Evolutionary conservation across 2,329 filamentous ascomycete species (phyloP).

Genomic region (Clarireedia monteithiana): DNA sequence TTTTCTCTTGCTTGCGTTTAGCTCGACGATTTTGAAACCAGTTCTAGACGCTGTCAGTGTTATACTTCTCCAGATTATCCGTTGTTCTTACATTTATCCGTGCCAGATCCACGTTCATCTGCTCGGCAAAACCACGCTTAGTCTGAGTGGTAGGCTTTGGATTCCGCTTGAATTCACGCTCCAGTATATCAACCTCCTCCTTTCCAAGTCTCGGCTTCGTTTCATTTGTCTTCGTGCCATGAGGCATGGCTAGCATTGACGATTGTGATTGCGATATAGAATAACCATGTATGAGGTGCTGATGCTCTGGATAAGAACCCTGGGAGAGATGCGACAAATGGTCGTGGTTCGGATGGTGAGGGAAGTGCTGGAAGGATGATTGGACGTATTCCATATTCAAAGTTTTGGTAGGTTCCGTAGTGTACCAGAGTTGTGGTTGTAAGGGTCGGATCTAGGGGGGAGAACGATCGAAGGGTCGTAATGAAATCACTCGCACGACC

Average conservation of each 20-base stretch:
- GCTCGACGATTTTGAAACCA: conserved; percentile 63
- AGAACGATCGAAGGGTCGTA: background rate
- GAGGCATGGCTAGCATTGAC: conserved; percentile 28
- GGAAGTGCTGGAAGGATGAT: conserved; percentile 8
- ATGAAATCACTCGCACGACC: no score
- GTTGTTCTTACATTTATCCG: conserved; percentile 49
- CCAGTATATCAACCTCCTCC: conserved; percentile 51
- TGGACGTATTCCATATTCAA: conserved; percentile 25
- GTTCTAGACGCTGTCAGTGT: conserved; percentile 39
- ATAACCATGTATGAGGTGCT: conserved; percentile 16
- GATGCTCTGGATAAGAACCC: conserved; percentile 15
- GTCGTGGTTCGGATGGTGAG: conserved; percentile 18
- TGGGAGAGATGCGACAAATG: conserved; percentile 11
- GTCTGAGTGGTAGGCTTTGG: conserved; percentile 55
- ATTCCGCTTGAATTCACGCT: conserved; percentile 55
- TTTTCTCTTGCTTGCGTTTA: conserved; percentile 46
- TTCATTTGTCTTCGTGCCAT: conserved; percentile 21
- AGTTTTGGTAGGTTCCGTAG: conserved; percentile 6
- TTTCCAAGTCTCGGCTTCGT: conserved; percentile 40
- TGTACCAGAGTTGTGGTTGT: background rate
- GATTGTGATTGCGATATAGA: conserved; percentile 18
- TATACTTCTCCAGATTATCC: background rate
- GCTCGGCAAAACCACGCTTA: conserved; percentile 53
- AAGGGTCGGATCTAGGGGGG: background rate
- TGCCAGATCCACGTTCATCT: conserved; percentile 54